Percentiles rank a stretch among this genome's conserved stretches.
Conservation (phyloP, 2,329 filamentous ascomycete species). For the Trichoderma sp. region DNA sequence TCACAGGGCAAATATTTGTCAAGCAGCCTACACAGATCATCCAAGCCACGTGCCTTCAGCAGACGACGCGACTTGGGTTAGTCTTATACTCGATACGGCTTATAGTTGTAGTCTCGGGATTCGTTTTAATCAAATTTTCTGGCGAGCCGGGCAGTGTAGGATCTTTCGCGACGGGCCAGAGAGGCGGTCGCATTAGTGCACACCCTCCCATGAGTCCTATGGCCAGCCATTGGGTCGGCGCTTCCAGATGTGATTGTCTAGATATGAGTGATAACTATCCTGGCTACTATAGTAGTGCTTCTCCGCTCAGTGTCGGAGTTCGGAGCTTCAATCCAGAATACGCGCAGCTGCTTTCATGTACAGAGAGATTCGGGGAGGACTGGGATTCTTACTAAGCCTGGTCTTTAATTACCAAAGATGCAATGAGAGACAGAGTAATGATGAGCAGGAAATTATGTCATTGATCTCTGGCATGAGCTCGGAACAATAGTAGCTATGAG, state of each 20-base stretch:
- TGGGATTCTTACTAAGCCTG: not conserved
- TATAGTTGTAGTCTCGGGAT: not conserved
- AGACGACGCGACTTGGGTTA: not conserved
- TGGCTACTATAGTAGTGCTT: not conserved
- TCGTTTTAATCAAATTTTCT: not conserved
- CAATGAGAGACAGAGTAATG: not conserved
- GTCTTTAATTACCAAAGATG: not conserved
- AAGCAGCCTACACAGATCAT: not conserved
- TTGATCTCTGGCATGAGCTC: not conserved
- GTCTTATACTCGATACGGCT: not conserved
- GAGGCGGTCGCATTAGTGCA: constrained; percentile 1
- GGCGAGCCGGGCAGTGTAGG: not conserved
- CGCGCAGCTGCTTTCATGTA: not conserved
- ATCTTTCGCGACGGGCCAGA: not conserved
- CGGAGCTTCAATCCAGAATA: not conserved
- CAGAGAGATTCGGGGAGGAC: not conserved
- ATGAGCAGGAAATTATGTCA: not conserved
- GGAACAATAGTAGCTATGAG: not conserved
- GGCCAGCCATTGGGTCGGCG: not conserved
- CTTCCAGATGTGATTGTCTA: not conserved
- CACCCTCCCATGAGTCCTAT: not conserved
- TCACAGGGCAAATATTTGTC: not conserved
- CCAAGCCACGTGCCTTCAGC: not conserved
- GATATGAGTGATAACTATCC: not conserved
- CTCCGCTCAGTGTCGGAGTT: not conserved